Evolutionary conservation across 495 filamentous ascomycete species (phyloP).

Genomic region (Hypoxylon rickii): DNA sequence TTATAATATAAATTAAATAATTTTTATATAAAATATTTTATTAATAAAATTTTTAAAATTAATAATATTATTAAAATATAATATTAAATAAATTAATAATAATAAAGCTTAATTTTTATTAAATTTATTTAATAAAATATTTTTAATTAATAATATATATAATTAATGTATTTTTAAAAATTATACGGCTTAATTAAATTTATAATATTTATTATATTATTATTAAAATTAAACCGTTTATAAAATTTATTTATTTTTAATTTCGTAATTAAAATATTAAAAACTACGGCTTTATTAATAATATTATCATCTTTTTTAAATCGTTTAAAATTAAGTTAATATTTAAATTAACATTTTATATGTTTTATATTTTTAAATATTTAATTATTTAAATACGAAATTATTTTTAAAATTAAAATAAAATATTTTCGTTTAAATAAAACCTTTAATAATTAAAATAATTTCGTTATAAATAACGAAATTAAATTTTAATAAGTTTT

Average conservation of each 20-base stretch:
- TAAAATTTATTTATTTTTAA: background rate
- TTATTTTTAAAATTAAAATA: background rate
- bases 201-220: background rate
- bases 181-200: background rate
- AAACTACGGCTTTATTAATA: no score
- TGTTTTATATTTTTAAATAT: background rate
- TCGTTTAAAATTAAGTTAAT: background rate
- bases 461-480: no score
- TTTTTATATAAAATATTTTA: background rate
- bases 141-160: background rate
- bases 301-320: background rate
- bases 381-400: background rate
- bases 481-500: no score
- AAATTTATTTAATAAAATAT: background rate
- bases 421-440: background rate
- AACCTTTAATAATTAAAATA: no score
- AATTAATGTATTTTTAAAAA: no score
- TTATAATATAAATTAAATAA: background rate
- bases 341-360: background rate
- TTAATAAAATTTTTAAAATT: background rate
- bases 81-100: background rate
- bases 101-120: background rate
- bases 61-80: background rate
- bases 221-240: no score
- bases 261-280: no score